Percentiles rank a stretch among this genome's conserved stretches.
phyloP scores from a whole-genome alignment of 495 filamentous ascomycete genomes.

The Aspergillus hancockii region DNA sequence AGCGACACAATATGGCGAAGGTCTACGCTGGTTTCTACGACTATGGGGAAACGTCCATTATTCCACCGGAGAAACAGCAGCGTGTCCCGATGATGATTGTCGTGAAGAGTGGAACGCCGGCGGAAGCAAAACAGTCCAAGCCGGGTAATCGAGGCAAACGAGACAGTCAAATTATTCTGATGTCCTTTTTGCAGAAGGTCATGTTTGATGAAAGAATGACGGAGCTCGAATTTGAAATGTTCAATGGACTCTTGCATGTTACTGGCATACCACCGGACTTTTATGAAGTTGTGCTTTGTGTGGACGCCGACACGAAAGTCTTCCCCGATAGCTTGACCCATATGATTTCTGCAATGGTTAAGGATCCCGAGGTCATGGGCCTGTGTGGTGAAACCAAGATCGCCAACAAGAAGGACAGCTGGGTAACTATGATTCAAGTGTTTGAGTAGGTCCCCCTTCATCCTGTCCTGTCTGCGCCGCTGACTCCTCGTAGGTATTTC shows the following conservation, averaged over 20 bases:
- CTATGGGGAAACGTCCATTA: conserved; percentile 77
- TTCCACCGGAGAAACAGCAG: conserved; percentile 87
- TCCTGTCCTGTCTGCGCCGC: conserved; percentile 5
- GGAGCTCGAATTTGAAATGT: conserved; percentile 99
- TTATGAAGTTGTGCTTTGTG: conserved; percentile 97
- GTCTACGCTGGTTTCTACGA: conserved; percentile 98
- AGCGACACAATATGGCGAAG: conserved; percentile 99
- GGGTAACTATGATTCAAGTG: conserved; percentile 99
- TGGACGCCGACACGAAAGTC: conserved; percentile 98
- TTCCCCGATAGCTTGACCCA: conserved; percentile 98
- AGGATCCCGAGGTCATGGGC: conserved; percentile 99
- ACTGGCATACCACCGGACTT: conserved; percentile 98
- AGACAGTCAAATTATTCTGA: conserved; percentile 97
- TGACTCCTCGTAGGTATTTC: conserved; percentile 65
- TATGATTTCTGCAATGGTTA: conserved; percentile 99
- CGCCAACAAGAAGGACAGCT: conserved; percentile 91
- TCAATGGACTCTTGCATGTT: conserved; percentile 97
- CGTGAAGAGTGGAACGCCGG: conserved; percentile 93
- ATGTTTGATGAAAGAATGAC: conserved; percentile 99
- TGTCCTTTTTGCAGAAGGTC: conserved; percentile 99
- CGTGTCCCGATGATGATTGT: conserved; percentile 99
- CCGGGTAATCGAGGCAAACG: conserved; percentile 97
- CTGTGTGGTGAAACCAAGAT: conserved; percentile 99
- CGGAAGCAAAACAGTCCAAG: conserved; percentile 76
- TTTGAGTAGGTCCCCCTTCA: conserved; percentile 64